Evolutionary conservation across 2,329 filamentous ascomycete genomes (phyloP), one percentile per base, ranked within the genome.

Genomic region (Penicillium sp.): DNA sequence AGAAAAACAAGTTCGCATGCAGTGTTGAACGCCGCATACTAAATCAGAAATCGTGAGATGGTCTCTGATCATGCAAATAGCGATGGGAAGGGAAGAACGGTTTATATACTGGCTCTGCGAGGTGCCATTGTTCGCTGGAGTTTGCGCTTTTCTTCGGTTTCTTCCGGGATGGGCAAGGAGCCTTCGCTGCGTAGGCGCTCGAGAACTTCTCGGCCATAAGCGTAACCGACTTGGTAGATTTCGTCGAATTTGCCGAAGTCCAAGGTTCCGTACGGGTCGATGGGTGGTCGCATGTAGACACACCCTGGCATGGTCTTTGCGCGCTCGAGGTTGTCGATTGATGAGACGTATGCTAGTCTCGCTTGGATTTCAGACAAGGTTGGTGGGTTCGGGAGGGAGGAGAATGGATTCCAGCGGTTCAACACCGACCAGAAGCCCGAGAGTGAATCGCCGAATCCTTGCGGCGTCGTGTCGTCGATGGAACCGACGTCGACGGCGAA

Each of bases 211-310:
- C 88, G 88, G 4, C 92, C 94, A 68, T 87, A 99, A 50, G 83
- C 81, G 74, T 96, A 96, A 1, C 94, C 95, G 10, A 97, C 82
- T 62, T 88, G 82, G 67, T 95, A 96, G 50, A 99, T 93, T 79
- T 99, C 95, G 67, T 97, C 93, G 72, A 99, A 99, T 73, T 96
- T 97, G 57, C 87, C 90, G 78, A 99, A 99, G 54, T 99, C 94
- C 29, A 99, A 78, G 1, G 94, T 99, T 4, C 92, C 94, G 65
- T 96, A 99, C 1, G 85, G 82, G 68, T 97, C 94, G 58, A 99
- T 89, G 0, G 94, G 94, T 4, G 95, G 95, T 1, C 94, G 85
- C 90, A 99, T 96, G 73, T 99, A 99, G 48, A 96, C 81, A 72
- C 93, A 97, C 0, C 94, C 94, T 0, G 91, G 86, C 67, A 89